Evolutionary conservation across 768 basidiomycete genomes (phyloP), one percentile per base, ranked within the genome.

Genomic region (Termitomyces sp.): DNA sequence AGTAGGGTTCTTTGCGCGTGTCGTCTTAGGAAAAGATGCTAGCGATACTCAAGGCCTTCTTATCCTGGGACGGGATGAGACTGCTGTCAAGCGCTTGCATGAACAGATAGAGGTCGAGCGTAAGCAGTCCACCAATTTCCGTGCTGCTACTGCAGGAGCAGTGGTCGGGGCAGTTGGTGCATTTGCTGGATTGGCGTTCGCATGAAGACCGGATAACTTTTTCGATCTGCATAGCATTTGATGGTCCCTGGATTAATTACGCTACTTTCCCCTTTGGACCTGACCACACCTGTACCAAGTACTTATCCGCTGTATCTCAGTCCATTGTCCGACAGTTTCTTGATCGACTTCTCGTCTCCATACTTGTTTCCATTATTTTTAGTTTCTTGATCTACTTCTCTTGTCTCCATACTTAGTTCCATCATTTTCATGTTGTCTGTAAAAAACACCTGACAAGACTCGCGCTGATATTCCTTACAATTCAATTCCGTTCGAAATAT

Each of bases 141-240:
- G 70, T 46, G 76, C 76, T 44, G 79, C 75, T 49, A 83, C 83
- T 58, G 78, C 81, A 17, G 82, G 79, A 45, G 81, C 77, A n/a
- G 73, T 85, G 17, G 76, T 85, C 19, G 84, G 84, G 40, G 84
- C 80, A 40, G 80, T 83, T 7, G 82, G 82, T 41, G 75, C 82
- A 48, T 84, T 77, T 73, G 80, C 80, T 19, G 81, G 82, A 16
- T 73, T 85, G 52, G 84, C 84, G 32, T 74, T 78, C 68, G 61
- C 81, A 59, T 78, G 35, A 57, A 54, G 43, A 42, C 32, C 10
- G 56, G 45, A 47, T 48, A 28, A 30, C 41, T 8, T 40, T 34
- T 12, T 39, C 25, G 7, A 40, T 16, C 52, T 45, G 35, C 2
- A 17, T 30, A 19, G 2, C 28, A 14, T 14, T 17, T 28, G 43